Evolutionary conservation across 2,329 filamentous ascomycete species (phyloP), one percentile per base, ranked within the genome.

Genomic region (Sporothrix globosa): DNA sequence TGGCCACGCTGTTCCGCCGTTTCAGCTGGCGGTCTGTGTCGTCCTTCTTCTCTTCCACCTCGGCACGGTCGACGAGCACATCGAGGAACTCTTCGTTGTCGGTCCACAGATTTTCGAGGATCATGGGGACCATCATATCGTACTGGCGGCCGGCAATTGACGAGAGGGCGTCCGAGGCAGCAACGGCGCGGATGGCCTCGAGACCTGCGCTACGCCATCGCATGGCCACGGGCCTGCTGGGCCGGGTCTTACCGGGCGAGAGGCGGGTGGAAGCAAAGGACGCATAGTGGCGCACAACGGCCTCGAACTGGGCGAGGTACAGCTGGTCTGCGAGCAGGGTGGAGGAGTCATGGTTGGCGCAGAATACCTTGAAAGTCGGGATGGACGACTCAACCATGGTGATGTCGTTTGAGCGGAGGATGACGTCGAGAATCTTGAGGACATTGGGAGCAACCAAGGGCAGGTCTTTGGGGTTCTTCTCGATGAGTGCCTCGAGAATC

Each of bases 361-460:
- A 98, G 77, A 97, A 96, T 30, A 90, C 90, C 76, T 94, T 90
- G 78, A 97, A 97, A 3, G 92, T 93, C 2, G 90, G 87, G 73
- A 97, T 86, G 2, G 93, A 96, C 48, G 94, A 93, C 81, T 98
- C 94, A 73, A 97, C 90, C 89, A 98, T 92, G 75, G 91, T 92
- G 73, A 98, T 91, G 79, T 98, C 93, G 79, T 90, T 89, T 73
- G 93, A 96, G 72, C 89, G 88, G 69, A 98, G 87, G 76, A 98
- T 90, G 70, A 90, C 90, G 74, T 91, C 88, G 77, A 98, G 87
- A 74, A 97, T 91, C 76, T 90, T 92, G 77, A 98, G 88, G 70
- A 97, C 89, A 77, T 92, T 92, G 73, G 88, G 87, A 63, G 93
- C 93, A 78, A 97, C 97, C 67, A 99, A 88, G 67, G 93, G 92